Percentiles rank a stretch among this genome's conserved stretches.
These are phyloP conservation scores for Yarrowia porcina DNA, from an alignment of 805 yeast species.

Conservation along the genomic window DNA sequence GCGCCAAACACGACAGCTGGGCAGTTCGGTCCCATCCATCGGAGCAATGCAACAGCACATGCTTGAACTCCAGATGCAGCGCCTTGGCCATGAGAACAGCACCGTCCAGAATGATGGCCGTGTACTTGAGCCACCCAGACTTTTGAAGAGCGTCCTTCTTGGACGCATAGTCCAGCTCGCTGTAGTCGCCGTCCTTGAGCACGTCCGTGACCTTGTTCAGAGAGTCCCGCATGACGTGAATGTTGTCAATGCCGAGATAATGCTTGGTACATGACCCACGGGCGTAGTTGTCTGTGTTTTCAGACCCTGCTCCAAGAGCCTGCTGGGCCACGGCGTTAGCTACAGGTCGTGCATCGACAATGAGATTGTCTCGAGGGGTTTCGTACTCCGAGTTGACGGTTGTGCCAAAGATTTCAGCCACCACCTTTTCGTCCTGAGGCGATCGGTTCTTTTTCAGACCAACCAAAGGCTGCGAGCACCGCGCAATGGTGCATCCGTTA, in stretches of 20 bases:
- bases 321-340: conserved; percentile 96
- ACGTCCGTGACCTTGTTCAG: conserved; percentile 58
- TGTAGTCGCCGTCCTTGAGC: conserved; percentile 65
- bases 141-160: conserved; percentile 43
- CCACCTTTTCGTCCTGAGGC: conserved; percentile 82
- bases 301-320: conserved; percentile 98
- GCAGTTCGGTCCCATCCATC: conserved; percentile 99
- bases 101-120: conserved; percentile 65
- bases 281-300: conserved; percentile 81
- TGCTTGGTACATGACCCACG: conserved; percentile 54
- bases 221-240: conserved; percentile 91
- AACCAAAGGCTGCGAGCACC: conserved; percentile 91
- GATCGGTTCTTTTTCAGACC: conserved; percentile 86
- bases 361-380: conserved; percentile 51
- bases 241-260: conserved; percentile 88
- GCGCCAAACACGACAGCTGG: conserved; percentile 78
- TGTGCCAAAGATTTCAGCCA: conserved; percentile 67
- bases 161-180: conserved; percentile 40
- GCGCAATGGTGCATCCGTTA: conserved; percentile 66
- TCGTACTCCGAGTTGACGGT: conserved; percentile 43
- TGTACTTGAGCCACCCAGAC: conserved; percentile 76
- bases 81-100: conserved; percentile 77
- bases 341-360: conserved; percentile 88
- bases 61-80: conserved; percentile 77
- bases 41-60: conserved; percentile 86